Conservation (phyloP, 192 early-diverging fungal species). For the Umbelopsis isabellina region DNA sequence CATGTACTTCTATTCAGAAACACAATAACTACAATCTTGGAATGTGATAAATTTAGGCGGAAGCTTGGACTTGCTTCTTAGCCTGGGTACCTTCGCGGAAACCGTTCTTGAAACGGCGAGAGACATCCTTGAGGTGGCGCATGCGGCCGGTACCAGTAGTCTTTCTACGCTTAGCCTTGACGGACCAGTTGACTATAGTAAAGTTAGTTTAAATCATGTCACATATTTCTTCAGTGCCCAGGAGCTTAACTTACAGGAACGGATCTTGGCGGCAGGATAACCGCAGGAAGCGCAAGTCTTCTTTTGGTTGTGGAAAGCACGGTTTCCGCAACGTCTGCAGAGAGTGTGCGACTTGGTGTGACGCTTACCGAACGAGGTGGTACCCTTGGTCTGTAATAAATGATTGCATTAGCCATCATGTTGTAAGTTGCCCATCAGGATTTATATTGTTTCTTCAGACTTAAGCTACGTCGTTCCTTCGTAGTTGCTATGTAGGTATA, state of each 20-base stretch:
- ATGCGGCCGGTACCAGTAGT: constrained; percentile 99
- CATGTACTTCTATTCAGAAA: neutral
- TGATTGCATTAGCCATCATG: neutral
- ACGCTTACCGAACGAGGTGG: constrained; percentile 98
- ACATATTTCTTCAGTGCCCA: neutral
- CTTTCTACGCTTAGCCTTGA: constrained; percentile 97
- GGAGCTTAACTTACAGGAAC: constrained; percentile 70
- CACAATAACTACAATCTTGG: neutral
- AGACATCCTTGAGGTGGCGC: constrained; percentile 92
- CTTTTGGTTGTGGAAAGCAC: constrained; percentile 99
- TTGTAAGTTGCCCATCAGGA: neutral
- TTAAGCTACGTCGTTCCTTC: neutral
- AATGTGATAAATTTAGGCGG: constrained; percentile 11
- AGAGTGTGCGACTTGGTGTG: constrained; percentile 99
- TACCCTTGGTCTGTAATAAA: constrained; percentile 89
- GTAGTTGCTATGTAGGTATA: too few relatives aligned
- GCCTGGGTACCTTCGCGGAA: constrained; percentile 81
- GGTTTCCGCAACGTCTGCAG: constrained; percentile 95
- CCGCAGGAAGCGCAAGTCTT: constrained; percentile 99
- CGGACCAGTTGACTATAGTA: constrained; percentile 87
- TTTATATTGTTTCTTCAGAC: neutral
- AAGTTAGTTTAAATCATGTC: constrained; percentile 18
- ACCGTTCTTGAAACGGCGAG: constrained; percentile 97
- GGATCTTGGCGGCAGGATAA: constrained; percentile 97
- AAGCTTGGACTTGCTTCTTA: constrained; percentile 20